A percentile compares a stretch with the other conserved stretches of the same genome.
phyloP scores from a whole-genome alignment of 495 filamentous ascomycete species.

The Xylaria venustula region DNA sequence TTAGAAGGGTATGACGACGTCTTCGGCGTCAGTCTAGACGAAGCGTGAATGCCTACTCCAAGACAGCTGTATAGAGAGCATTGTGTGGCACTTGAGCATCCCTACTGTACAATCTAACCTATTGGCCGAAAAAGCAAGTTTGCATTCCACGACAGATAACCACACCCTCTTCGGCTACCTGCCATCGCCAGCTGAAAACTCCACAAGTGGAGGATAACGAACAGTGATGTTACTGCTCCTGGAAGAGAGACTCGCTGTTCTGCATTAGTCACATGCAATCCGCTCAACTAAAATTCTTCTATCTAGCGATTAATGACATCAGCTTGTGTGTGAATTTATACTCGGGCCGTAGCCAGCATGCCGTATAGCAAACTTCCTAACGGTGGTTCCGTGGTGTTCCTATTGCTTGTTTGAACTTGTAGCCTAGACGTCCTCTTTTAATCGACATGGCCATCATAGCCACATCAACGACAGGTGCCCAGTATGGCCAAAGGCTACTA shows the following conservation, averaged over 20 bases:
- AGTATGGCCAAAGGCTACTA: conserved; percentile 31
- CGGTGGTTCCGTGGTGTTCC: neutral
- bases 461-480: neutral
- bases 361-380: neutral
- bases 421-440: neutral
- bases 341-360: neutral
- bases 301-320: neutral
- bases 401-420: neutral
- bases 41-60: neutral
- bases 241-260: neutral
- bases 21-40: neutral
- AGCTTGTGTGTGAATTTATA: neutral
- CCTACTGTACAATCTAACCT: no score
- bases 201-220: neutral
- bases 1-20: neutral
- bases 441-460: neutral
- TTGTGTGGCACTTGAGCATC: no score
- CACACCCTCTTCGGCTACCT: neutral
- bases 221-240: neutral
- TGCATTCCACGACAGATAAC: no score
- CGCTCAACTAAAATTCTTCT: neutral
- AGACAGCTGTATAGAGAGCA: no score
- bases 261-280: neutral
- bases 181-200: neutral
- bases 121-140: neutral